phyloP scores from a whole-genome alignment of 2,329 filamentous ascomycete species.

The Plectosphaerella plurivora region DNA sequence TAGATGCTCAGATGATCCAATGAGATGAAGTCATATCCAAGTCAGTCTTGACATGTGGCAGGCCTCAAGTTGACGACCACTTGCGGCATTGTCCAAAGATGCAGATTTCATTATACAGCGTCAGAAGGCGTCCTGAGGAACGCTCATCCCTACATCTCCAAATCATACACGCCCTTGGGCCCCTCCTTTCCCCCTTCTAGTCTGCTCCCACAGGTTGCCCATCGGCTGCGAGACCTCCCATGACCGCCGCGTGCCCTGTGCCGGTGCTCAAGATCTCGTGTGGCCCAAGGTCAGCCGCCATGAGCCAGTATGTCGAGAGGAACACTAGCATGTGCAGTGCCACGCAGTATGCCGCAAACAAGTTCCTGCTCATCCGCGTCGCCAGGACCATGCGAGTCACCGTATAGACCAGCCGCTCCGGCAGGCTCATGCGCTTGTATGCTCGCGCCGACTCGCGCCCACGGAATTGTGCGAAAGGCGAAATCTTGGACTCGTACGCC shows the following conservation, averaged over 20 bases:
- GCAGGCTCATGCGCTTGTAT: constrained; percentile 87
- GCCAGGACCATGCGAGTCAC: constrained; percentile 87
- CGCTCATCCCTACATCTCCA: too few species aligned
- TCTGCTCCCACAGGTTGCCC: constrained; percentile 21
- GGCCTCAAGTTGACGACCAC: too few species aligned
- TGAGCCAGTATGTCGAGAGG: constrained; percentile 79
- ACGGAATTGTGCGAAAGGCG: constrained; percentile 91
- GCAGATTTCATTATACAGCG: too few species aligned
- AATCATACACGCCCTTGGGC: background rate
- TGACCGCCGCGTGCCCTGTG: constrained; percentile 16
- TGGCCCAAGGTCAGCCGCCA: constrained; percentile 60
- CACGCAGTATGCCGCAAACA: constrained; percentile 90
- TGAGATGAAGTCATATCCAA: too few species aligned
- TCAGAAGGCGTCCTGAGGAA: too few species aligned
- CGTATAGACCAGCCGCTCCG: constrained; percentile 85
- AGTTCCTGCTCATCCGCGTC: constrained; percentile 82
- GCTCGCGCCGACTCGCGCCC: constrained; percentile 89
- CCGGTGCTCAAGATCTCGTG: constrained; percentile 26
- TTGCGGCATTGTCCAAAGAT: too few species aligned
- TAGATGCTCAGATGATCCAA: too few species aligned
- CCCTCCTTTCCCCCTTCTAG: background rate
- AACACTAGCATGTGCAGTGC: constrained; percentile 87
- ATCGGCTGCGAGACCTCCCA: constrained; percentile 28
- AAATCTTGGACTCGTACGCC: constrained; percentile 92
- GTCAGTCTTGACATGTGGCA: too few species aligned